These are phyloP conservation scores for Vanrija humicola DNA, from an alignment of 1,284 basidiomycete species.

Conservation along the genomic window DNA sequence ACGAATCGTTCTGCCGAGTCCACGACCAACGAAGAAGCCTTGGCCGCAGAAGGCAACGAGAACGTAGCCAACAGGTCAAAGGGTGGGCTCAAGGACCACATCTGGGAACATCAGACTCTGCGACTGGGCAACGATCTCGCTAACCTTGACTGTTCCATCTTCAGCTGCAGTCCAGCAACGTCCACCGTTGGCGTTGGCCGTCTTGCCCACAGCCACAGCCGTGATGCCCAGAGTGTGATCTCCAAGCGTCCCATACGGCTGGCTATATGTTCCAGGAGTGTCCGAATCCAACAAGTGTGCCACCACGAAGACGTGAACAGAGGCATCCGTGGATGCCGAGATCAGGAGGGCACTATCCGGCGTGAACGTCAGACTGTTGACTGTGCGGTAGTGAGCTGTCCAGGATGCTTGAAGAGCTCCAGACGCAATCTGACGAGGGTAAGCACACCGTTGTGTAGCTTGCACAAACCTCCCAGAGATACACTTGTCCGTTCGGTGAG, in stretches of 20 bases:
- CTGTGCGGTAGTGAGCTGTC: slow-evolving; percentile 90
- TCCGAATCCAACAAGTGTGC: slow-evolving; percentile 49
- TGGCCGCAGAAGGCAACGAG: slow-evolving; percentile 63
- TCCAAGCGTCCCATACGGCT: slow-evolving; percentile 73
- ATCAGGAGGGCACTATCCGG: slow-evolving; percentile 73
- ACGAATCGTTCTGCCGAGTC: slow-evolving; percentile 82
- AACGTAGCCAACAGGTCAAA: slow-evolving; percentile 76
- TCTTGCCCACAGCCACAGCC: slow-evolving; percentile 69
- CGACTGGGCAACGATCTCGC: slow-evolving; percentile 11
- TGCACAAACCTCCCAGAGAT: slow-evolving; percentile 83
- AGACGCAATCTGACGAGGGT: slow-evolving; percentile 64
- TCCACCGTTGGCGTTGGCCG: slow-evolving; percentile 28
- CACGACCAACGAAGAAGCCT: slow-evolving; percentile 60
- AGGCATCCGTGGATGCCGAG: slow-evolving; percentile 84
- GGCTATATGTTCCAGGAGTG: slow-evolving; percentile 19
- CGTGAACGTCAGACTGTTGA: slow-evolving; percentile 78
- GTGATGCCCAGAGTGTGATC: slow-evolving; percentile 91
- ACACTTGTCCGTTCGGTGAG: slow-evolving; percentile 80
- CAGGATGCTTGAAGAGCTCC: slow-evolving; percentile 84
- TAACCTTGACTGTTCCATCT: slow-evolving; percentile 88
- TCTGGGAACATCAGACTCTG: slow-evolving; percentile 46
- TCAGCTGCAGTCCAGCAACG: slow-evolving; percentile 67
- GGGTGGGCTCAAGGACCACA: slow-evolving; percentile 76
- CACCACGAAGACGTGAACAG: slow-evolving; percentile 82
- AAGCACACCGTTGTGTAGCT: neutral